phyloP scores from a whole-genome alignment of 1,284 basidiomycete species.

The Cutaneotrichosporon cavernicola region DNA sequence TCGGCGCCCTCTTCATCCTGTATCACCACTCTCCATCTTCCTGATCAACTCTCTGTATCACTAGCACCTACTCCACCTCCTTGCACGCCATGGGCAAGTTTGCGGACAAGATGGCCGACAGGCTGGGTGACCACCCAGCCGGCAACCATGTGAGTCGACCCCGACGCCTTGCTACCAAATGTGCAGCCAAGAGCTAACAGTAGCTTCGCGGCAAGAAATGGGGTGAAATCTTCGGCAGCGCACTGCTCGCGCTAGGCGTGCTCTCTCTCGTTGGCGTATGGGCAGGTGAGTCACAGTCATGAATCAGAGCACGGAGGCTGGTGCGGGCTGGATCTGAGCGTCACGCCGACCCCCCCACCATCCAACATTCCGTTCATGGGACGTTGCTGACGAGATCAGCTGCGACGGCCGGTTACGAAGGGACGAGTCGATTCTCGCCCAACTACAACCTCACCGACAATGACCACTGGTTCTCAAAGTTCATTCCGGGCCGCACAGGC shows the following conservation, averaged over 20 bases:
- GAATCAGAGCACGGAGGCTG: background rate
- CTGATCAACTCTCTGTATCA: background rate
- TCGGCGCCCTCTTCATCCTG: background rate
- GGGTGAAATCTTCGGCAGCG: constrained; percentile 15
- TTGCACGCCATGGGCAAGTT: constrained; percentile 15
- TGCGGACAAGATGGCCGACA: constrained; percentile 21
- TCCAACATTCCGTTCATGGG: background rate
- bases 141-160: constrained; percentile 16
- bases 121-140: constrained; percentile 23
- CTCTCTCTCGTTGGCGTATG: constrained; percentile 24
- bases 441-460: constrained; percentile 29
- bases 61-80: background rate
- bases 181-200: background rate
- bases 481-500: constrained; percentile 19
- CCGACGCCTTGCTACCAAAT: background rate
- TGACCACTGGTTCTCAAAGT: constrained; percentile 30
- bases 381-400: constrained; percentile 16
- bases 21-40: background rate
- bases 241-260: constrained; percentile 19
- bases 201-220: constrained; percentile 23
- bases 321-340: background rate
- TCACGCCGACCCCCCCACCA: constrained; percentile 8
- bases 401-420: constrained; percentile 26
- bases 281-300: constrained; percentile 19
- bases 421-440: constrained; percentile 19